Evolutionary conservation across 1,284 basidiomycete species (phyloP).

Genomic region (Testicularia cyperi): DNA sequence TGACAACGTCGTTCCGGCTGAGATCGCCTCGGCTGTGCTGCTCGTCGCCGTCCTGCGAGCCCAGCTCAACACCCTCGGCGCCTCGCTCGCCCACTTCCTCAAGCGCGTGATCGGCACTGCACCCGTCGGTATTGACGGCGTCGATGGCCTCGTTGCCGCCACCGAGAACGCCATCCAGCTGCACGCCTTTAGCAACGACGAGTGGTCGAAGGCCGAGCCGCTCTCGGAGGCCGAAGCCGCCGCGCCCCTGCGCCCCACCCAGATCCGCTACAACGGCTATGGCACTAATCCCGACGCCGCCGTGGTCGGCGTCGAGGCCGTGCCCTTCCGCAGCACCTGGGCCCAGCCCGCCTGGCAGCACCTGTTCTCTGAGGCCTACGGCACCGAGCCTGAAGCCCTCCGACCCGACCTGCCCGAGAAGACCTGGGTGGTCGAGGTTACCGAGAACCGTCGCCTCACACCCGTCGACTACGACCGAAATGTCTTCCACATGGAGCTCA

Average conservation of each 20-base stretch:
- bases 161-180: slow-evolving; percentile 38
- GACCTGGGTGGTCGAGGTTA: slow-evolving; percentile 89
- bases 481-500: slow-evolving; percentile 97
- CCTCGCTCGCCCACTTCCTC: slow-evolving; percentile 35
- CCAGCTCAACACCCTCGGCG: slow-evolving; percentile 38
- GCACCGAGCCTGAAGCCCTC: slow-evolving; percentile 32
- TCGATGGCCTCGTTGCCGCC: slow-evolving; percentile 46
- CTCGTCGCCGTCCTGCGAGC: slow-evolving; percentile 42
- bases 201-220: slow-evolving; percentile 46
- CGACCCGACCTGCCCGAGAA: slow-evolving; percentile 85
- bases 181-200: slow-evolving; percentile 35
- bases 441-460: slow-evolving; percentile 90
- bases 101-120: slow-evolving; percentile 47
- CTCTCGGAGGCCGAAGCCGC: slow-evolving; percentile 44
- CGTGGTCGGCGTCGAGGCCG: slow-evolving; percentile 32
- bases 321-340: slow-evolving; percentile 48
- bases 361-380: slow-evolving; percentile 60
- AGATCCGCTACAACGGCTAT: slow-evolving; percentile 54
- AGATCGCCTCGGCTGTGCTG: slow-evolving; percentile 50
- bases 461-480: slow-evolving; percentile 95
- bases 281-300: slow-evolving; percentile 40
- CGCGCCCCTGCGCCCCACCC: slow-evolving; percentile 43
- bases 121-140: slow-evolving; percentile 48
- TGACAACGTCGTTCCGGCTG: slow-evolving; percentile 38
- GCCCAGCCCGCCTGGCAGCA: slow-evolving; percentile 58